Evolutionary conservation across 1,284 basidiomycete genomes (phyloP).

Genomic region (Amylostereum areolatum): DNA sequence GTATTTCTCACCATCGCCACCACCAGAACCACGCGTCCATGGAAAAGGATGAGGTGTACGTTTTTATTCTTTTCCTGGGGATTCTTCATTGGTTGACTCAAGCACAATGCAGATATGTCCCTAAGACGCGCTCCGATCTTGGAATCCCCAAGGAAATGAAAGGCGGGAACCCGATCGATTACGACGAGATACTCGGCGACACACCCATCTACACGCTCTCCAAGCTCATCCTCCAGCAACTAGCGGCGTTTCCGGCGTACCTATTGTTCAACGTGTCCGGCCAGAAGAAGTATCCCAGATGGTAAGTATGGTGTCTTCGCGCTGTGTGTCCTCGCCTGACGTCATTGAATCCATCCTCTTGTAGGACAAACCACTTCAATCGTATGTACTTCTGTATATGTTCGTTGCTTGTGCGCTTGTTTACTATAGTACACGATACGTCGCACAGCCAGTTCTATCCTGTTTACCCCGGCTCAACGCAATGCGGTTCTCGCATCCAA

Average conservation of each 20-base stretch:
- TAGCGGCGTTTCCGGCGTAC: conserved; percentile 72
- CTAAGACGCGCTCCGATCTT: conserved; percentile 48
- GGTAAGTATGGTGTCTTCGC: conserved; percentile 13
- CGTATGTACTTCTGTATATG: conserved; percentile 29
- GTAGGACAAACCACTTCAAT: conserved; percentile 50
- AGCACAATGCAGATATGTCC: conserved; percentile 28
- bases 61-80: background rate
- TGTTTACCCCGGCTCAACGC: conserved; percentile 47
- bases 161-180: conserved; percentile 32
- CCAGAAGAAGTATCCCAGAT: conserved; percentile 61
- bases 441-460: conserved; percentile 49
- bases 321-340: no score
- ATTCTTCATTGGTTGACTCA: background rate
- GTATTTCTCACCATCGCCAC: conserved; percentile 33
- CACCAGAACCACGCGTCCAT: conserved; percentile 31
- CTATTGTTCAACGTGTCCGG: conserved; percentile 62
- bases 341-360: background rate
- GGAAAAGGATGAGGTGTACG: conserved; percentile 54
- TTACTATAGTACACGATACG: background rate
- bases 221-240: conserved; percentile 54
- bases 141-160: conserved; percentile 34
- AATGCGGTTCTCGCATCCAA: conserved; percentile 50
- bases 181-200: conserved; percentile 52
- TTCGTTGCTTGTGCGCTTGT: background rate
- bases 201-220: conserved; percentile 53